Evolutionary conservation across 2,329 filamentous ascomycete species (phyloP).

Genomic region (Westerdykella sp.): DNA sequence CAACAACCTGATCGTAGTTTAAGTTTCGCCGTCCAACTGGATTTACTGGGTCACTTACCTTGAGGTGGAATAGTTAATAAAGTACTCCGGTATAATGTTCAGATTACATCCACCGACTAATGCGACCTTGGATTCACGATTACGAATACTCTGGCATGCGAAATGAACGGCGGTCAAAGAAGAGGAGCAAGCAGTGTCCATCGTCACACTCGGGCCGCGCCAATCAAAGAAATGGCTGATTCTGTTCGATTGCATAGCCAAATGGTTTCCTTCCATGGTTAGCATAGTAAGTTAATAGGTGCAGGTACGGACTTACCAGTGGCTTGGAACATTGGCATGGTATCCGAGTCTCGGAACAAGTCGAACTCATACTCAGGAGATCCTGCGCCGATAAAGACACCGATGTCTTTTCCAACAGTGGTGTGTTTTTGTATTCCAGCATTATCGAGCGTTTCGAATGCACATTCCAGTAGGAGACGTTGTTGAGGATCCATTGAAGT

Average conservation of each 20-base stretch:
- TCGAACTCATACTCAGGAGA: constrained; percentile 10
- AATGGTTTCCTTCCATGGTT: constrained; percentile 6
- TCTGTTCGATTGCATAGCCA: constrained; percentile 27
- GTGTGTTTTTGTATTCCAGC: constrained; percentile 9
- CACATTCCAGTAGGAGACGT: constrained; percentile 14
- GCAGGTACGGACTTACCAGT: constrained; percentile 13
- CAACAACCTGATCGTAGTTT: constrained; percentile 8
- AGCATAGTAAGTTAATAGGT: constrained; percentile 1
- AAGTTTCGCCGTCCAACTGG: constrained; percentile 6
- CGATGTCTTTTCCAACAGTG: constrained; percentile 10
- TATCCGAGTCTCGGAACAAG: constrained; percentile 8
- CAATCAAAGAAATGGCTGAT: constrained; percentile 29
- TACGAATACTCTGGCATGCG: constrained; percentile 24
- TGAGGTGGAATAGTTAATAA: constrained; percentile 19
- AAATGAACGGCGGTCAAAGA: constrained; percentile 23
- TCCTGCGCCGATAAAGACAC: constrained; percentile 11
- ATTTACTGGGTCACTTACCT: constrained; percentile 1
- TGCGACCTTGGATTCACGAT: constrained; percentile 23
- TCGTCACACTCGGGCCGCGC: constrained; percentile 23
- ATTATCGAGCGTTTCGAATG: constrained; percentile 16
- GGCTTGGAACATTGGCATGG: constrained; percentile 20
- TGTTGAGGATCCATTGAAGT: constrained; percentile 16
- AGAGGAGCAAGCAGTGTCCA: constrained; percentile 32
- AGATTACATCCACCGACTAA: constrained; percentile 16
- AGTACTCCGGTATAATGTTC: constrained; percentile 22